phyloP scores from a whole-genome alignment of 768 basidiomycete genomes.

The Suillus tomentosus region DNA sequence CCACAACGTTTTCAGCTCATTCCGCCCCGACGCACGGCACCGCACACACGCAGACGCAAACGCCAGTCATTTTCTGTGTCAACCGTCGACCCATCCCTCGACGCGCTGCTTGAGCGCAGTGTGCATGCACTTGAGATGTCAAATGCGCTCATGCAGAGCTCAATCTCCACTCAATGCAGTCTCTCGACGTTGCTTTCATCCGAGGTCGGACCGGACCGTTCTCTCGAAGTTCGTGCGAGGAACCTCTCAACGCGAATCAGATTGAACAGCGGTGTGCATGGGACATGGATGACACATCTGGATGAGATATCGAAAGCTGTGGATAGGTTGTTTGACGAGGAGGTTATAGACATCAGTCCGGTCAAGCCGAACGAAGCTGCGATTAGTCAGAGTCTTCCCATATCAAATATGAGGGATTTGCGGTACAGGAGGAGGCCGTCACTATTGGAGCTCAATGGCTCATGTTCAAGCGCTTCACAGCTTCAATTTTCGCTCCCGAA shows the following conservation, averaged over 20 bases:
- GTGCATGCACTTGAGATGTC: slow-evolving; percentile 88
- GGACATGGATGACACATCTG: slow-evolving; percentile 68
- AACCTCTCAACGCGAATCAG: slow-evolving; percentile 55
- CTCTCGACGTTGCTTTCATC: slow-evolving; percentile 50
- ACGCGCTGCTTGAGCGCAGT: slow-evolving; percentile 78
- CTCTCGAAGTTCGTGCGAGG: slow-evolving; percentile 49
- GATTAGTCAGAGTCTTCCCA: slow-evolving; percentile 50
- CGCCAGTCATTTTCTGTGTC: slow-evolving; percentile 25
- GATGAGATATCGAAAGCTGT: slow-evolving; percentile 66
- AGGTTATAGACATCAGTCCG: slow-evolving; percentile 14
- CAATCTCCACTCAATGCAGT: slow-evolving; percentile 69
- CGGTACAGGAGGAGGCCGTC: slow-evolving; percentile 49
- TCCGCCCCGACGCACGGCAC: slow-evolving; percentile 35
- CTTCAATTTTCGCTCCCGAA: slow-evolving; percentile 54
- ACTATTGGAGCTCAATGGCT: slow-evolving; percentile 38
- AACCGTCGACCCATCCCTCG: slow-evolving; percentile 58
- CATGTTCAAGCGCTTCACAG: slow-evolving; percentile 36
- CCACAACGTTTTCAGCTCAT: slow-evolving; percentile 32
- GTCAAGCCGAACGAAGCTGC: slow-evolving; percentile 22
- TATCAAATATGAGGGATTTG: slow-evolving; percentile 33
- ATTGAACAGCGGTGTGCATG: slow-evolving; percentile 45
- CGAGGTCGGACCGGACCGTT: slow-evolving; percentile 47
- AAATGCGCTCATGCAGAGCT: slow-evolving; percentile 73
- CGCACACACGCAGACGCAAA: slow-evolving; percentile 29
- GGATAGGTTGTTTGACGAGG: slow-evolving; percentile 53